Base-by-base conservation (phyloP, 495 filamentous ascomycete species). In the Astrocystis sublimbata region DNA sequence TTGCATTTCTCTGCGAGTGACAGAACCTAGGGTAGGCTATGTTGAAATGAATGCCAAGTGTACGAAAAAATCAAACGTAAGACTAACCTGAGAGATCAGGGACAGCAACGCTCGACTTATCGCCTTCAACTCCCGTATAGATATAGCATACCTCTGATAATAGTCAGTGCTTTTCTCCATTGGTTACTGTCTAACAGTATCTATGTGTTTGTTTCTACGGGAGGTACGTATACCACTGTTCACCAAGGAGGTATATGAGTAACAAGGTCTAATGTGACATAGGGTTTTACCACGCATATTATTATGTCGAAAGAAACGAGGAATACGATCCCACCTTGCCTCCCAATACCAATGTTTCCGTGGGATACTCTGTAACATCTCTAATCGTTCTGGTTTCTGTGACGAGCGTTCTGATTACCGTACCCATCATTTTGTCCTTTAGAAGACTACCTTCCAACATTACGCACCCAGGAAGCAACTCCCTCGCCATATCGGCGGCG, bases 1-100 rank as follows among this genome's bases (percentile, higher is more conserved):
- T 1, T 73, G 72, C 17, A 75, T 76, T 49, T 50, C 68, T 0
- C 71, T 86, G 0, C 75, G 84, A 15, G 80, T 86, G 2, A 81
- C 82, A 0, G 63, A 68, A 10, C 79, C 81, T 0, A 53, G 63
- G 47, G 68, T 65, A 21, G 26, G 62, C 28, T 12, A 4, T 13
- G 4, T 15, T 28, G 21, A 3, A 5, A 55, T 26, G n/a, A 12
- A 35, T 40, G 1, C 9, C 43, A 30, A n/a, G 53, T 59, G 8
- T 64, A 17, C 8, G 7, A 36, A 3, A 17, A 9, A 12, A 7
- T 15, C 3, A 13, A 15, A 43, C 26, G 2, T 28, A 26, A 38
- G 15, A 31, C 33, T 54, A 23, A 26, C 7, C 13, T 38, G 13
- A 30, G 45, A 30, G 8, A n/a, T 10, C 17, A 65, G 40, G 74